Evolutionary conservation across 2,329 filamentous ascomycete genomes (phyloP), one percentile per base, ranked within the genome.

Genomic region (Endothia cerciana): DNA sequence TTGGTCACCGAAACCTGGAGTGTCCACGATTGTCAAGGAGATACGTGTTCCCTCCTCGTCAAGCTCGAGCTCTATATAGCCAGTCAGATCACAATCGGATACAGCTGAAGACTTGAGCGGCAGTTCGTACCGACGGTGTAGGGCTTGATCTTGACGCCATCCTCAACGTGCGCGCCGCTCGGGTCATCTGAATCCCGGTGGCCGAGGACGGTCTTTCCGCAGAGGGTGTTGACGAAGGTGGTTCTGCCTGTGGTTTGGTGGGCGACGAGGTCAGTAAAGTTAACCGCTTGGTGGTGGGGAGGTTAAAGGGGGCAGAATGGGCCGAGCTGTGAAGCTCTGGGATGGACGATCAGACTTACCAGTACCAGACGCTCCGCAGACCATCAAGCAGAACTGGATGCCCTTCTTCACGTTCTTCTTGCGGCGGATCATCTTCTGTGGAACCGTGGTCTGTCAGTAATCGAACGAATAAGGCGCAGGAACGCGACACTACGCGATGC

Each of bases 331-430:
- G 49, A 36, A 57, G 60, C 19, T 51, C 19, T 19, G 65, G 66
- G 47, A 40, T 56, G 67, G 69, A 65, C 64, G 70, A 64, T 66
- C 67, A 66, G 55, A 83, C 87, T 76, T 89, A 97, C 93, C 95
- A 82, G 95, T 98, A 81, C 95, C 95, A 74, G 94, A 98, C 78
- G 95, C 95, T 85, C 95, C 95, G 79, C 95, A 98, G 77, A 99
- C 95, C 95, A 99, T 99, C 88, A 99, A 83, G 82, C 94, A 98
- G 86, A 99, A 99, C 87, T 99, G 95, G 78, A 99, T 98, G 78
- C 95, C 95, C 89, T 97, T 97, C 91, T 97, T 97, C 84, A 99
- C 94, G 88, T 99, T 98, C 92, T 99, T 99, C 94, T 99, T 99
- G 83, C 93, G 91, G 83, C 95, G 94, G 80, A 97, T 94, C 91